phyloP scores from a whole-genome alignment of 129 eudicot species.

The Pittosporum tobira region DNA sequence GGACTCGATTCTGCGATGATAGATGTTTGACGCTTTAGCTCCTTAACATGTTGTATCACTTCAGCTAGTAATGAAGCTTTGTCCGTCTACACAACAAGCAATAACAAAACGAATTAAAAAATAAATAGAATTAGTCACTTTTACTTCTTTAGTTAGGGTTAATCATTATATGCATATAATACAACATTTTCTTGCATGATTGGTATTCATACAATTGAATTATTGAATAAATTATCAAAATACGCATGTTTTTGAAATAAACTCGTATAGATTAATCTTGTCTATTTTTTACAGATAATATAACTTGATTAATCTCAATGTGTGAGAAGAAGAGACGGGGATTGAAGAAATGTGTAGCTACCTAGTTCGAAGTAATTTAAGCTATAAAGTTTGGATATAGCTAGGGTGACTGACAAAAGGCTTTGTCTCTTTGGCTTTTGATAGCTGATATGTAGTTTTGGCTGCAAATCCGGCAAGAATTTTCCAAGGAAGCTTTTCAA shows the following conservation, averaged over 20 bases:
- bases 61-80: conserved; percentile 93
- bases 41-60: conserved; percentile 85
- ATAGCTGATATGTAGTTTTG: conserved; percentile 25
- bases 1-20: conserved; percentile 55
- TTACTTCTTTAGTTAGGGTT: too few relatives aligned
- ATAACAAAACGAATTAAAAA: background rate
- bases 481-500: conserved; percentile 44
- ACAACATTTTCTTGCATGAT: too few relatives aligned
- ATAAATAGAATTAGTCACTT: too few relatives aligned
- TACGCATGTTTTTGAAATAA: too few relatives aligned
- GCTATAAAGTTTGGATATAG: too few relatives aligned
- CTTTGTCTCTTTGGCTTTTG: conserved; percentile 36
- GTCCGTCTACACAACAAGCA: conserved; percentile 56
- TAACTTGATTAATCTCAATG: too few relatives aligned
- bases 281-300: too few relatives aligned
- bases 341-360: background rate
- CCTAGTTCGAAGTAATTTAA: background rate
- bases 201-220: too few relatives aligned
- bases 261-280: too few relatives aligned
- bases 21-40: conserved; percentile 76
- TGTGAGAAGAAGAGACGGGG: background rate
- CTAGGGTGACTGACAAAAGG: conserved; percentile 55
- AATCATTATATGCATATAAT: too few relatives aligned
- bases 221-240: too few relatives aligned
- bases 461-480: conserved; percentile 66